Evolutionary conservation across 305 asterid genomes (phyloP), one percentile per base, ranked within the genome.

Genomic region (Fraxinus paxiana): DNA sequence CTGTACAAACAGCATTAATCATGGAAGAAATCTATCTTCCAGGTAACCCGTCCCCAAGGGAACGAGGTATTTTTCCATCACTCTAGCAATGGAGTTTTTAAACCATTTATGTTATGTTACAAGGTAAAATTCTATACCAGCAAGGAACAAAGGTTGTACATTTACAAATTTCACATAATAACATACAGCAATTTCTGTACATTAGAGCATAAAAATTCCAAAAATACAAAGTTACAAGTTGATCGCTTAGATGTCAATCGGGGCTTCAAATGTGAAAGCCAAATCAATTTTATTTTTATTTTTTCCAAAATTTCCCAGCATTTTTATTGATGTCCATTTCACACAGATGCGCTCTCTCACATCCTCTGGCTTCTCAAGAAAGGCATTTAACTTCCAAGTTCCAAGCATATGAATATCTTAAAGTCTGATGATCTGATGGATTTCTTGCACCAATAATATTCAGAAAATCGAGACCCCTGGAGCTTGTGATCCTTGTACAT

Each of bases 131-230:
- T 51, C 24, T 6, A 22, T 22, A 24, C 72, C 34, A 65, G 73
- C 73, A 65, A 65, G 17, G 31, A 65, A 24, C 73, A 6, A 65
- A 65, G 73, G 18, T 4, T 31, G 75, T 2, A 30, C 46, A 31
- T 69, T 33, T 70, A 70, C 75, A 70, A 31, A 30, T 31, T 33
- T n/a, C 43, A 70, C 43, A 70, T 1, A 31, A 30, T 70, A 70
- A 30, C 22, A 70, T 70, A 26, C 77, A 46, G 26, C 51, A 69
- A 28, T 48, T 46, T 46, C 82, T 79, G 54, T 79, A 79, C 82
- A 79, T 41, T 18, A 56, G 17, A 8, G 18, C 59, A 77, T 34
- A 17, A 35, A 63, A 20, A 35, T 38, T 35, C 22, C 75, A 63
- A 63, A 63, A 77, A 24, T 65, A 26, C 28, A 76, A 76, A 10